Conservation (phyloP, 371 early-diverging fungal species). For the Lichtheimia corymbifera region DNA sequence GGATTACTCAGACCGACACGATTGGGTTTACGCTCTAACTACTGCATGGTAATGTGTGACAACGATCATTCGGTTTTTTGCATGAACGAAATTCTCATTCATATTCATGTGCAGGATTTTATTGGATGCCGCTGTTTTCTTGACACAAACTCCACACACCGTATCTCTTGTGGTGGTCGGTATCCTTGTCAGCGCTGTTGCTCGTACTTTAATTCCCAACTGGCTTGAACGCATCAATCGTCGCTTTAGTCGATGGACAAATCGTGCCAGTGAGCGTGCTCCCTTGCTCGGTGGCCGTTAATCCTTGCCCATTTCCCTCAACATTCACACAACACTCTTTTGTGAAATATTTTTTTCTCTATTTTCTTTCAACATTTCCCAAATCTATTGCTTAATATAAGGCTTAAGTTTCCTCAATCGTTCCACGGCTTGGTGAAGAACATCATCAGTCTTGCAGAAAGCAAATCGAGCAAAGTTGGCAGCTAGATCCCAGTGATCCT, state of each 20-base stretch:
- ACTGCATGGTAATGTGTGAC: constrained; percentile 41
- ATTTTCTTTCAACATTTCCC: too few relatives aligned
- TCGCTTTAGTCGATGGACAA: constrained; percentile 37
- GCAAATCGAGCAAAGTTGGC: constrained; percentile 86
- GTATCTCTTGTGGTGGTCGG: constrained; percentile 40
- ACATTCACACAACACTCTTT: too few relatives aligned
- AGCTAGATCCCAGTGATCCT: constrained; percentile 70
- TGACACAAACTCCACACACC: constrained; percentile 31
- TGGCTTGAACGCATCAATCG: constrained; percentile 40
- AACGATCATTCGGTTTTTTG: not conserved
- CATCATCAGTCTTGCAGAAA: constrained; percentile 92
- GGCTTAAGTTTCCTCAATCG: constrained; percentile 66
- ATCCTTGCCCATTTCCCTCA: too few relatives aligned
- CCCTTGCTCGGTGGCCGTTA: constrained; percentile 33
- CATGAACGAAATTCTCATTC: not conserved
- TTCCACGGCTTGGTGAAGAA: constrained; percentile 75
- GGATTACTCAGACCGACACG: constrained; percentile 47
- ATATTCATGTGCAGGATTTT: constrained; percentile 27
- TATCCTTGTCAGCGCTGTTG: constrained; percentile 46
- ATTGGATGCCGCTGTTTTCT: constrained; percentile 35
- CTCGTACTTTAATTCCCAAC: constrained; percentile 42
- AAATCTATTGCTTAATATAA: constrained; percentile 40
- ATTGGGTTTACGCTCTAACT: constrained; percentile 49
- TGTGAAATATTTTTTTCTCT: too few relatives aligned
- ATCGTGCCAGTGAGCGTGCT: constrained; percentile 44